Evolutionary conservation across 257 asterid species (phyloP).

Genomic region (Handroanthus guayacan): DNA sequence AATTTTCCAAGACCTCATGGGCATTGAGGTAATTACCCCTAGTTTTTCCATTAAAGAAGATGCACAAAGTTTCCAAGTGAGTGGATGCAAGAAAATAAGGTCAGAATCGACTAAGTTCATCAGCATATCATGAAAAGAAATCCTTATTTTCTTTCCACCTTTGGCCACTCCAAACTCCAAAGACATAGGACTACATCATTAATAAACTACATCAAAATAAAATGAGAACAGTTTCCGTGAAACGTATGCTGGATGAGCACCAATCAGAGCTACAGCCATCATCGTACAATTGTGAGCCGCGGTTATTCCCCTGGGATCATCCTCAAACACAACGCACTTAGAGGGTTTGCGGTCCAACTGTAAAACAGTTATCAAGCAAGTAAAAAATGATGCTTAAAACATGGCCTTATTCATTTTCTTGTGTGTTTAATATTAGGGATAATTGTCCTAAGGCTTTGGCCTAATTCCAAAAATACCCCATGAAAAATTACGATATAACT

Average conservation of each 20-base stretch:
- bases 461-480: too few species aligned
- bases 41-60: too few species aligned
- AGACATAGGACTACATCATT: too few species aligned
- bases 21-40: too few species aligned
- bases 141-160: not conserved
- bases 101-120: not conserved
- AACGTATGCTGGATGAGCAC: conserved; percentile 97
- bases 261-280: conserved; percentile 96
- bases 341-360: conserved; percentile 97
- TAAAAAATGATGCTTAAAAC: not conserved
- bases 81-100: too few species aligned
- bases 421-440: too few species aligned
- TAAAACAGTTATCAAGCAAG: conserved; percentile 25
- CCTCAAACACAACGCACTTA: conserved; percentile 94
- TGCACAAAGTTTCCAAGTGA: too few species aligned
- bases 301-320: conserved; percentile 89
- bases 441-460: too few species aligned
- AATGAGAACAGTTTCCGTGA: not conserved
- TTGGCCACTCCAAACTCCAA: not conserved
- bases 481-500: too few species aligned
- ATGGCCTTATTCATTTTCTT: not conserved
- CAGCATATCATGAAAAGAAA: not conserved
- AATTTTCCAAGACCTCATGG: too few species aligned
- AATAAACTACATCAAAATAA: not conserved
- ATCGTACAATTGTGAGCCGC: conserved; percentile 99